Percentiles rank a stretch among this genome's conserved stretches.
These are phyloP conservation scores for Mesembryanthemum crystallinum DNA, from an alignment of 148 eudicot genomes.

Conservation along the genomic window DNA sequence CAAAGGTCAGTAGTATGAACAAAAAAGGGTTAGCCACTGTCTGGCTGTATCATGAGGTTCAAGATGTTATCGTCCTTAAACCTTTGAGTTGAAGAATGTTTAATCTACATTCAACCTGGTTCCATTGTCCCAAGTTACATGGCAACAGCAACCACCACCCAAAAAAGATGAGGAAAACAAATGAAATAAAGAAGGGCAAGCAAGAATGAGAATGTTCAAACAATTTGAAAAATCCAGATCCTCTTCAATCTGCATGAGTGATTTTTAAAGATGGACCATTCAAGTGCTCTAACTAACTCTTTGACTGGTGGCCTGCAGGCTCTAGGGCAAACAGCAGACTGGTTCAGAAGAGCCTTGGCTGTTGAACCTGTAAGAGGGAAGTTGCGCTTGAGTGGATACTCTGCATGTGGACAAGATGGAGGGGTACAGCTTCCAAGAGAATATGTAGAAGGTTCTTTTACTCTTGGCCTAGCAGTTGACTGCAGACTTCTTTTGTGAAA, in stretches of 20 bases:
- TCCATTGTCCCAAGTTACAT: neutral
- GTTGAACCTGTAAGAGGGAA: slow-evolving; percentile 95
- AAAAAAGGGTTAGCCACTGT: neutral
- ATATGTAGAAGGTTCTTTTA: slow-evolving; percentile 78
- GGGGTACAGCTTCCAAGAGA: slow-evolving; percentile 95
- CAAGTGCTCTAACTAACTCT: slow-evolving; percentile 7
- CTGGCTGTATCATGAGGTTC: neutral
- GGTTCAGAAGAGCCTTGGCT: slow-evolving; percentile 89
- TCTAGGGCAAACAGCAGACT: slow-evolving; percentile 87
- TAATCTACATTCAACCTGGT: neutral
- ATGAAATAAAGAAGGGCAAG: neutral
- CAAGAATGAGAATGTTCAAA: neutral
- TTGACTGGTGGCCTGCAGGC: slow-evolving; percentile 48
- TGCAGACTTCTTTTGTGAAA: neutral
- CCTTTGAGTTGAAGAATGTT: neutral
- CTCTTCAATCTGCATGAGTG: neutral
- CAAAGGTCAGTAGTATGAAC: neutral
- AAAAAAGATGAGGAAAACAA: neutral
- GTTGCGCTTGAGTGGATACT: slow-evolving; percentile 94
- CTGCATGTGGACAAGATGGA: slow-evolving; percentile 99
- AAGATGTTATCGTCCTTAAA: neutral
- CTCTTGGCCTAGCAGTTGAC: neutral
- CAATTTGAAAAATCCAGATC: neutral
- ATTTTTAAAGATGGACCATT: neutral
- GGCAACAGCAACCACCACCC: too few species aligned